Evolutionary conservation across 164 flowering plant species (phyloP), one percentile per base, ranked within the genome.

Genomic region (Santalum album): DNA sequence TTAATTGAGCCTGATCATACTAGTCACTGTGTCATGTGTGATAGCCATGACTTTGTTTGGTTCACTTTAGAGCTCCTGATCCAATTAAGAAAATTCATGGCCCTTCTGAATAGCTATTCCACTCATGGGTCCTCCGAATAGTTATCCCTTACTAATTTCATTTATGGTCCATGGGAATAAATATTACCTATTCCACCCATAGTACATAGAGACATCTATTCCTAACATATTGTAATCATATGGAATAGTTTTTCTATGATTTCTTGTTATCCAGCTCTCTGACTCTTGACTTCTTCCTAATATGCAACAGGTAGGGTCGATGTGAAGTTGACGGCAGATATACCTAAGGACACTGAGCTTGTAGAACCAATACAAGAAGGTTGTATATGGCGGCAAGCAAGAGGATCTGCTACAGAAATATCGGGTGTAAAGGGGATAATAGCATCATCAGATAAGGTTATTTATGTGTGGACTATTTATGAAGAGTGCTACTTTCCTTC

Each of bases 301-400:
- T 23, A 49, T 32, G 55, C 36, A 29, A 63, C 79, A 94, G 99
- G 97, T 52, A 75, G 63, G 56, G 60, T 82, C 55, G 78, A 71
- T 57, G 79, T 89, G 62, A 57, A 62, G 48, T 56, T 90, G 64
- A 69, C 63, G 25, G 59, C 86, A 23, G 83, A 73, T 51, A 72
- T 90, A 43, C 95, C 97, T 27, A 47, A 23, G 49, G 76, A 75
- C 53, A 75, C 80, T 44, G 80, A 78, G 60, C 87, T 94, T 62
- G 85, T 86, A 26, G 87, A 82, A 64, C 83, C 79, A 29, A 45
- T 90, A 46, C 71, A 82, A 58, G 92, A 82, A 68, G 79, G 78
- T 45, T 82, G 78, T 66, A 70, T 87, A 66, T 90, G 97, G 97
- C 76, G 88, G 59, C 96, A 77, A 58, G 79, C 88, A 42, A 85